Percentiles rank a stretch among this genome's conserved stretches.
Evolutionary conservation across 73 alveolate genomes (phyloP).

Genomic region (Urostyla sp.): DNA sequence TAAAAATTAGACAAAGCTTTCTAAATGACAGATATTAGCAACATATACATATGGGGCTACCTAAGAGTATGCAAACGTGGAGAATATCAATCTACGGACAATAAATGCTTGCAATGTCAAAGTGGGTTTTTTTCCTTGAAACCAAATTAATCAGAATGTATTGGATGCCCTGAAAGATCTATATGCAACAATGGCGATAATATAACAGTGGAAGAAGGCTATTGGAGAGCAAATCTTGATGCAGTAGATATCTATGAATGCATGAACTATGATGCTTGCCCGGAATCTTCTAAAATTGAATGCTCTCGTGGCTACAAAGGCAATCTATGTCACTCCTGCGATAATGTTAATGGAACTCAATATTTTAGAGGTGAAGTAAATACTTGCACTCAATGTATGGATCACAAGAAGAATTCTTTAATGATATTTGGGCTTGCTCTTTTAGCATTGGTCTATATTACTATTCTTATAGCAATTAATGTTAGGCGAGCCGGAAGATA

Average conservation of each 20-base stretch:
- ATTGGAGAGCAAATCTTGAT: slow-evolving; percentile 59
- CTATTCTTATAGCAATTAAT: slow-evolving; percentile 13
- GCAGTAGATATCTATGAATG: slow-evolving; percentile 44
- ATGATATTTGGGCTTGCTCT: slow-evolving; percentile 32
- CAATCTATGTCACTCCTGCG: slow-evolving; percentile 69
- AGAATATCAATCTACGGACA: slow-evolving; percentile 27
- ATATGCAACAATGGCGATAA: slow-evolving; percentile 52
- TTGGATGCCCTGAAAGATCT: slow-evolving; percentile 60
- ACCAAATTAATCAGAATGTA: slow-evolving; percentile 21
- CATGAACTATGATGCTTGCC: slow-evolving; percentile 51
- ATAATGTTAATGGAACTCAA: slow-evolving; percentile 1
- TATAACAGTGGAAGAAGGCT: slow-evolving; percentile 45
- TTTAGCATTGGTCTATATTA: background rate
- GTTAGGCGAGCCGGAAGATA: slow-evolving; percentile 30
- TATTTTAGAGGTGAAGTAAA: slow-evolving; percentile 33
- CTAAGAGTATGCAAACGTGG: slow-evolving; percentile 66
- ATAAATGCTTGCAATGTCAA: slow-evolving; percentile 55
- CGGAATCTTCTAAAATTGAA: slow-evolving; percentile 10
- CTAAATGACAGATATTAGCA: no score
- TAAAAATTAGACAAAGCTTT: slow-evolving; percentile 28
- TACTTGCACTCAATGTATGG: slow-evolving; percentile 63
- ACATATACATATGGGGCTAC: background rate
- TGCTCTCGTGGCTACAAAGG: slow-evolving; percentile 72
- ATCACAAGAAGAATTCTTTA: slow-evolving; percentile 10
- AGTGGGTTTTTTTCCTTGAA: slow-evolving; percentile 51